Base-by-base conservation (phyloP, 176 grass and related monocot genomes). In the Thinopyrum elongatum region DNA sequence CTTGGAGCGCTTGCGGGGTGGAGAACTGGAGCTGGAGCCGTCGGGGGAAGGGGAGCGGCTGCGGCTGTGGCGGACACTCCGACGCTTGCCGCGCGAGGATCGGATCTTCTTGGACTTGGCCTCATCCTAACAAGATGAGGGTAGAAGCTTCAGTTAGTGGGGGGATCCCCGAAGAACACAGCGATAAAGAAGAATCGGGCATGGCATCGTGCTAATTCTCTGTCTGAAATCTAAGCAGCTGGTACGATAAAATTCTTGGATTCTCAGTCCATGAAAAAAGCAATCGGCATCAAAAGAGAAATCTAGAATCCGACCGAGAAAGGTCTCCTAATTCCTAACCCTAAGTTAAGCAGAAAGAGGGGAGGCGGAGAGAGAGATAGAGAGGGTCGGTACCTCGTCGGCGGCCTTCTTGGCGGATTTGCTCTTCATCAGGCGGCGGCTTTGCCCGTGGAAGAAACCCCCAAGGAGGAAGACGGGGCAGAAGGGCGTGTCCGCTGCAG, bases 1-100 rank as follows among this genome's bases (percentile, higher is more conserved):
- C 82, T 91, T 91, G 86, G 90, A 82, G 51, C 77, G 82, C 51
- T 88, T 88, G 61, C 53, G 85, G 17, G 70, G n/a, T 1, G 82
- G 86, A 35, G 86, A 81, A 38, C 66, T 81, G 12, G 87, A 84
- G 35, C 46, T 51, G 1, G 69, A 83, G 23, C 64, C 74, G n/a
- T 44, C 46, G 61, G 5, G 27, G 30, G 23, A 62, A 57, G 16
- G 26, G 72, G 72, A 51, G 26, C 3, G 44, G 72, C n/a, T 28
- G 72, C 35, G 86, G 62, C 80, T 83, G 55, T 28, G 86, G 63
- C n/a, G 60, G 58, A 23, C 42, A 19, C 21, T 87, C 10, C 63
- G 63, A 22, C 70, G 91, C 77, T 89, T 84, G 27, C 42, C 39
- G 63, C 81, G 82, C 7, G 86, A 91, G 53, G 87, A 90, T 53